Conservation (phyloP, 768 basidiomycete genomes). For the Termitomyces sp. region DNA sequence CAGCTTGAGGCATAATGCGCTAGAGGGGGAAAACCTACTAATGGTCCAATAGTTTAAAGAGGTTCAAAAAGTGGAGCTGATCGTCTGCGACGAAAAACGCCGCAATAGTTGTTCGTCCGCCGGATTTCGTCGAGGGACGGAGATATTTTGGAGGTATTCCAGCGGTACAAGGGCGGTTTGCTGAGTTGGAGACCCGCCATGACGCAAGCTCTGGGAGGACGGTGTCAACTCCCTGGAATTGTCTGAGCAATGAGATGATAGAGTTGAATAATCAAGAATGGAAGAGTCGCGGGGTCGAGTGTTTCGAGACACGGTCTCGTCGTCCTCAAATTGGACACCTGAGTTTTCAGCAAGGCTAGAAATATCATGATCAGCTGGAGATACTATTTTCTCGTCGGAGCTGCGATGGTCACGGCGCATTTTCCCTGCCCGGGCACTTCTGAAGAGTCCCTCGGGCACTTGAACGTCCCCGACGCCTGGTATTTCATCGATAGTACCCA, state of each 20-base stretch:
- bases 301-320: slow-evolving; percentile 12
- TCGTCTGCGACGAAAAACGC: slow-evolving; percentile 41
- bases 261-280: slow-evolving; percentile 19
- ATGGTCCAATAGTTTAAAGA: background rate
- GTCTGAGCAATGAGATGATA: slow-evolving; percentile 23
- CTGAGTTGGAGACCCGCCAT: slow-evolving; percentile 19
- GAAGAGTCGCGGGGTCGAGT: slow-evolving; percentile 22
- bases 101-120: slow-evolving; percentile 62
- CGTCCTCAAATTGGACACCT: slow-evolving; percentile 19
- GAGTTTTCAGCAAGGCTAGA: slow-evolving; percentile 18
- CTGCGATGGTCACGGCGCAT: slow-evolving; percentile 46
- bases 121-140: slow-evolving; percentile 57
- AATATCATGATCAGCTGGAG: slow-evolving; percentile 25
- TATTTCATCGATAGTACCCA: slow-evolving; percentile 70
- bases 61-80: background rate
- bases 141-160: slow-evolving; percentile 52
- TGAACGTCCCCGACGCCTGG: slow-evolving; percentile 58
- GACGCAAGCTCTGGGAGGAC: slow-evolving; percentile 32
- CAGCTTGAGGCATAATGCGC: background rate
- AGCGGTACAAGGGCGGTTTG: slow-evolving; percentile 53
- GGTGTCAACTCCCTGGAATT: slow-evolving; percentile 33
- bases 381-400: slow-evolving; percentile 27
- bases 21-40: background rate
- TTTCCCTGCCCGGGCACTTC: slow-evolving; percentile 72
- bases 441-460: slow-evolving; percentile 77